Evolutionary conservation across 306 rosid species (phyloP).

Genomic region (Parietaria judaica): DNA sequence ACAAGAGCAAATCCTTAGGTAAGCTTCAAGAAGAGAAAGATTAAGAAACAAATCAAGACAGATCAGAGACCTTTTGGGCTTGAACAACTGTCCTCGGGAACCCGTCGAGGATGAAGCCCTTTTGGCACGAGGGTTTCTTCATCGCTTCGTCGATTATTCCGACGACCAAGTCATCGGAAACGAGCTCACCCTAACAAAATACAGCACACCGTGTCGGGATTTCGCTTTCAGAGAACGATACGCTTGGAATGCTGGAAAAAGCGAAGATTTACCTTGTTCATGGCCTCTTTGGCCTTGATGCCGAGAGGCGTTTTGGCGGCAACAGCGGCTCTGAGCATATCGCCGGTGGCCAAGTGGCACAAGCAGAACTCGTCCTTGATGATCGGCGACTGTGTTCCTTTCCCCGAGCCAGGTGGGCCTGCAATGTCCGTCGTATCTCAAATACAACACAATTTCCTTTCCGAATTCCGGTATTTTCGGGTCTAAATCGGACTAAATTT

Average conservation of each 20-base stretch:
- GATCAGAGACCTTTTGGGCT: conserved; percentile 68
- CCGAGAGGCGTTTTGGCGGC: conserved; percentile 82
- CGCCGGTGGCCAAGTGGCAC: conserved; percentile 86
- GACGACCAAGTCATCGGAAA: conserved; percentile 76
- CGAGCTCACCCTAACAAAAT: conserved; percentile 61
- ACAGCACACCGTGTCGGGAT: conserved; percentile 7
- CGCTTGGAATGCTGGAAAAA: not conserved
- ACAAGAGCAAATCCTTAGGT: not conserved
- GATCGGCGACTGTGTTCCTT: conserved; percentile 82
- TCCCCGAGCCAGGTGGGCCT: conserved; percentile 94
- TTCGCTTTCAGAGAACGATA: too few species aligned
- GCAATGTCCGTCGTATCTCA: not conserved
- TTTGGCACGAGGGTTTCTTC: conserved; percentile 66
- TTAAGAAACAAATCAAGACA: too few species aligned
- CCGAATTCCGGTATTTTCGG: not conserved
- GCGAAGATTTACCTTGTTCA: conserved; percentile 42
- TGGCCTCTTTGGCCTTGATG: conserved; percentile 71
- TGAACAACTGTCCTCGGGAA: conserved; percentile 77
- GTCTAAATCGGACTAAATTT: too few species aligned
- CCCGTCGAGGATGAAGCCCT: conserved; percentile 80
- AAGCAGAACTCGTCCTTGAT: conserved; percentile 76
- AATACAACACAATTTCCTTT: not conserved
- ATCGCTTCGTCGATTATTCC: conserved; percentile 75
- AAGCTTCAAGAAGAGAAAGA: not conserved
- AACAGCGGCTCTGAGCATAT: conserved; percentile 83